These are phyloP conservation scores for Fusarium nurragi DNA, from an alignment of 2,329 filamentous ascomycete genomes.

Conservation along the genomic window DNA sequence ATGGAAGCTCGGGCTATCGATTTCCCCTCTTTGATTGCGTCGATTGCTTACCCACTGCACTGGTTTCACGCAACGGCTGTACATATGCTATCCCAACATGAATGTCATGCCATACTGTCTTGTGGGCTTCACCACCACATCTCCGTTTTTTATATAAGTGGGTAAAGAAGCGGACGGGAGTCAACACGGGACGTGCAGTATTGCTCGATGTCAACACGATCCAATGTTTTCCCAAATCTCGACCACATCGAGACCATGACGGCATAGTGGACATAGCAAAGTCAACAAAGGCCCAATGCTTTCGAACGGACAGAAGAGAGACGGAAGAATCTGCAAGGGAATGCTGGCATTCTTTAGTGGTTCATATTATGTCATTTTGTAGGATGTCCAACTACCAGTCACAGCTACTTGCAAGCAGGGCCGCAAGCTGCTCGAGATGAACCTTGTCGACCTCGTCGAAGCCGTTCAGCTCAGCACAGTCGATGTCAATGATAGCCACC, in stretches of 20 bases:
- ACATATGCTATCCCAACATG: neutral
- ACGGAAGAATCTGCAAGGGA: neutral
- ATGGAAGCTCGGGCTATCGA: constrained; percentile 16
- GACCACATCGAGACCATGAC: constrained; percentile 1
- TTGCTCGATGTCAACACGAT: constrained; percentile 12
- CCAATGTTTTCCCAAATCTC: neutral
- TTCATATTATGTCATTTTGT: constrained; percentile 1
- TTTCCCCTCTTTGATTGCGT: constrained; percentile 3
- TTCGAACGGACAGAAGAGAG: neutral
- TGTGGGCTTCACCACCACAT: constrained; percentile 18
- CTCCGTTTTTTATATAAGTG: constrained; percentile 27
- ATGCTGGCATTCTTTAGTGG: neutral
- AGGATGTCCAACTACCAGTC: constrained; percentile 63
- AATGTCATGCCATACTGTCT: constrained; percentile 12
- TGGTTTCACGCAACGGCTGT: constrained; percentile 23
- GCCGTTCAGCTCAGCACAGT: constrained; percentile 73
- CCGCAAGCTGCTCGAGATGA: constrained; percentile 73
- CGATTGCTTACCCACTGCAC: constrained; percentile 4
- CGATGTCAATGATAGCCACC: constrained; percentile 81
- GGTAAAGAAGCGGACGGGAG: neutral
- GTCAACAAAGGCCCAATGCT: neutral
- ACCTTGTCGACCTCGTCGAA: constrained; percentile 75
- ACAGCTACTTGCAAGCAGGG: constrained; percentile 66
- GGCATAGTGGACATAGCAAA: neutral
- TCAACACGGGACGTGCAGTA: constrained; percentile 1